phyloP scores from a whole-genome alignment of 139 green algal genomes.

The Haematococcus lacustris region DNA sequence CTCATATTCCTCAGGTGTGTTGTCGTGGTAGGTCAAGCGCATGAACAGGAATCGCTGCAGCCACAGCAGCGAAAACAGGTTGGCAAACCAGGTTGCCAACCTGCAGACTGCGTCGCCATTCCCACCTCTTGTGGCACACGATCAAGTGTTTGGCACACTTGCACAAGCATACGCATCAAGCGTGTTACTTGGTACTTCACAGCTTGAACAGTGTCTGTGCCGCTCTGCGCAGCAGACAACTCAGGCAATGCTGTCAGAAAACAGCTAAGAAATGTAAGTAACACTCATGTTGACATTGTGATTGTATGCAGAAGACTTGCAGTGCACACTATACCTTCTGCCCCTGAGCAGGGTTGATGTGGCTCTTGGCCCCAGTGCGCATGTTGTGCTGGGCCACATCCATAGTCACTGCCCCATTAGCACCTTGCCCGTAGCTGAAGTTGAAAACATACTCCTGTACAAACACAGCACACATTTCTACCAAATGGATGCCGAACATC shows the following conservation, averaged over 20 bases:
- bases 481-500: no score
- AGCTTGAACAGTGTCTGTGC: conserved; percentile 4
- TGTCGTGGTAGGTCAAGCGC: conserved; percentile 68
- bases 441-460: conserved; percentile 73
- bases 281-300: no score
- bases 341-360: not conserved
- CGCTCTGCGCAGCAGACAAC: not conserved
- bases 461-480: no score
- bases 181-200: conserved; percentile 59
- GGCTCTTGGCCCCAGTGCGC: not conserved
- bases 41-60: conserved; percentile 72
- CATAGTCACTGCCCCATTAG: conserved; percentile 35
- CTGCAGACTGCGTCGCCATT: no score
- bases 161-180: conserved; percentile 74
- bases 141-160: conserved; percentile 65
- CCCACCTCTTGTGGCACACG: conserved; percentile 56
- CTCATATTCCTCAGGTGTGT: conserved; percentile 73
- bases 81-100: no score
- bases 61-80: no score
- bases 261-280: no score
- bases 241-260: no score
- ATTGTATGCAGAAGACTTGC: no score
- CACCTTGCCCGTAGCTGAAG: conserved; percentile 48
- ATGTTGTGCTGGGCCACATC: conserved; percentile 12
- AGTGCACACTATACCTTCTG: no score